A percentile compares a stretch with the other conserved stretches of the same genome.
These are phyloP conservation scores for Phytomonas francai DNA, from an alignment of 208 protist species.

Conservation along the genomic window DNA sequence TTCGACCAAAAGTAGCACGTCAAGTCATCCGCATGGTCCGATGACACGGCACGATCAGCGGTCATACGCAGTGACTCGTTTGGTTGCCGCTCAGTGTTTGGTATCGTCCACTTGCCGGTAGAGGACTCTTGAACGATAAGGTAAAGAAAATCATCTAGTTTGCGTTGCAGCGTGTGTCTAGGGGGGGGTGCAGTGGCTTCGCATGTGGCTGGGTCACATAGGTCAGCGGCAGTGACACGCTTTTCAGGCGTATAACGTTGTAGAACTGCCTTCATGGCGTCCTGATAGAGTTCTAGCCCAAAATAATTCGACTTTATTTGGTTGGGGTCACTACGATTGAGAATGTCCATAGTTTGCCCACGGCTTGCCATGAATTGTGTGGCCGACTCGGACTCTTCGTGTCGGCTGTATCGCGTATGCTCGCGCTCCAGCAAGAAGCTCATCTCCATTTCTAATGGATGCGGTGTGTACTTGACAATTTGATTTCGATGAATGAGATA, in stretches of 20 bases:
- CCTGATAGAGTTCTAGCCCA: conserved; percentile 71
- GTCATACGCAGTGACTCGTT: conserved; percentile 73
- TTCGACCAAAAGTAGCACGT: conserved; percentile 79
- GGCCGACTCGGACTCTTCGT: conserved; percentile 58
- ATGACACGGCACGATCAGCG: conserved; percentile 41
- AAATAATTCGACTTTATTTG: conserved; percentile 76
- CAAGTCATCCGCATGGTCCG: conserved; percentile 44
- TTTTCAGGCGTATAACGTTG: conserved; percentile 62
- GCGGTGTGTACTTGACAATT: conserved; percentile 68
- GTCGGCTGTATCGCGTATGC: conserved; percentile 75
- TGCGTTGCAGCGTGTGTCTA: conserved; percentile 64
- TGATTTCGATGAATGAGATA: conserved; percentile 67
- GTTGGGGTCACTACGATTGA: conserved; percentile 50
- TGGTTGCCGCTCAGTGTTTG: conserved; percentile 22
- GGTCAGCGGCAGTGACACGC: conserved; percentile 43
- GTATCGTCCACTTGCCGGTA: conserved; percentile 64
- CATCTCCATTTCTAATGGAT: conserved; percentile 73
- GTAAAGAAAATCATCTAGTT: conserved; percentile 77
- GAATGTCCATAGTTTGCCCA: conserved; percentile 57
- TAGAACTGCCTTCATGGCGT: conserved; percentile 68
- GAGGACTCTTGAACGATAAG: conserved; percentile 50
- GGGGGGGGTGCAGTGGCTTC: conserved; percentile 22
- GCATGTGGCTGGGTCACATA: conserved; percentile 27
- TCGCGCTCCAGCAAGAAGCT: conserved; percentile 66
- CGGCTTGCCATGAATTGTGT: conserved; percentile 61